Conservation (phyloP, 140 eudicot genomes). For the Ambrosia hybrid region DNA sequence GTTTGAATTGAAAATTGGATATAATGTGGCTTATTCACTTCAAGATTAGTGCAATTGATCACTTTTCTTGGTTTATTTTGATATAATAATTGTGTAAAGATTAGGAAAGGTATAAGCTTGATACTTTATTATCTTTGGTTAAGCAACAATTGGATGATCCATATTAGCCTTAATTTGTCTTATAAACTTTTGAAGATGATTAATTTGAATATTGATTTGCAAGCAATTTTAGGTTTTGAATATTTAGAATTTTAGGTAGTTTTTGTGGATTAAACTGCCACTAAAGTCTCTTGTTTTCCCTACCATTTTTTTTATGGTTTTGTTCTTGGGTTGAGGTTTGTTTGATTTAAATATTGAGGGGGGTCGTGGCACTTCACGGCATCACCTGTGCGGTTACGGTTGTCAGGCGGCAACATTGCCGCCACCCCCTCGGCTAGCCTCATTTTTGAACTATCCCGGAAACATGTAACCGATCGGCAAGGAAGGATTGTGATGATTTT, state of each 20-base stretch:
- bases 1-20: too few relatives aligned
- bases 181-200: not conserved
- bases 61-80: too few relatives aligned
- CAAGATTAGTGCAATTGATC: not conserved
- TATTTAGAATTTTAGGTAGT: not conserved
- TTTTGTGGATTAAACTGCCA: not conserved
- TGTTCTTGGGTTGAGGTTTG: not conserved
- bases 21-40: not conserved
- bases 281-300: not conserved
- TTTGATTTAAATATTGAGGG: not conserved
- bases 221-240: not conserved
- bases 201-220: not conserved
- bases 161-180: constrained; percentile 1
- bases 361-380: too few relatives aligned
- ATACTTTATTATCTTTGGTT: constrained; percentile 4
- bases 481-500: too few relatives aligned
- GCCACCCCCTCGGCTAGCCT: too few relatives aligned
- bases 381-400: too few relatives aligned
- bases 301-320: not conserved
- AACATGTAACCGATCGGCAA: too few relatives aligned
- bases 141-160: constrained; percentile 1
- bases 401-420: too few relatives aligned
- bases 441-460: too few relatives aligned
- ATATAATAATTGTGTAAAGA: too few relatives aligned
- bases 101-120: too few relatives aligned